A percentile compares a stretch with the other conserved stretches of the same genome.
phyloP scores from a whole-genome alignment of 1,284 basidiomycete genomes.

The Leccinum laetum region DNA sequence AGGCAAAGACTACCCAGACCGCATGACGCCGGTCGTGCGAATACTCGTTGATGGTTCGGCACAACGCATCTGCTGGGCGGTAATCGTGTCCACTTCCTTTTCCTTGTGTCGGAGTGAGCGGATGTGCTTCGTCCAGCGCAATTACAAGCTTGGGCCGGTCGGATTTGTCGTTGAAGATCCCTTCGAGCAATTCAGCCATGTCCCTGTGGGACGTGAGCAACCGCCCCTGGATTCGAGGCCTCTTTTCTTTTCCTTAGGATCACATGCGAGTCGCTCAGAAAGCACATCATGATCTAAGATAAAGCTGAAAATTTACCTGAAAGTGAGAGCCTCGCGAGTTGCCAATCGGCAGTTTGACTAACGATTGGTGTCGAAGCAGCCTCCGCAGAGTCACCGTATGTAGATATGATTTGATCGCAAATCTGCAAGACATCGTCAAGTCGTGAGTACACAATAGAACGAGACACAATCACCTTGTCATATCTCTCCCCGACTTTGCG shows the following conservation, averaged over 20 bases:
- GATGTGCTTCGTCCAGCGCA: slow-evolving; percentile 9
- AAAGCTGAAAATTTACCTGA: background rate
- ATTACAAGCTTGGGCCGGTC: slow-evolving; percentile 5
- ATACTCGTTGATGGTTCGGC: slow-evolving; percentile 6
- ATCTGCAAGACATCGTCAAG: background rate
- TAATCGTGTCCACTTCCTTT: background rate
- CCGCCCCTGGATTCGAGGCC: background rate
- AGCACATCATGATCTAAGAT: background rate
- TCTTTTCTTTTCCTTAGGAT: background rate
- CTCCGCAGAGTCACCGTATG: background rate
- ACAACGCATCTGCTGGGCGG: slow-evolving; percentile 6
- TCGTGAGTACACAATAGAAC: background rate
- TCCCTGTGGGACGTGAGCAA: background rate
- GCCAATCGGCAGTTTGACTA: background rate
- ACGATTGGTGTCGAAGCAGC: background rate
- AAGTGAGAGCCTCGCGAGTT: background rate
- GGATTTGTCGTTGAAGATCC: background rate
- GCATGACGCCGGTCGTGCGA: background rate
- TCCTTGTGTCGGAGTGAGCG: background rate
- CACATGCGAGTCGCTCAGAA: background rate
- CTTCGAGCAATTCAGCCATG: background rate
- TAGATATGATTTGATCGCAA: background rate
- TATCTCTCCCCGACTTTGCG: background rate
- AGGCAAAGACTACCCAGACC: slow-evolving; percentile 17
- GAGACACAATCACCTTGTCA: background rate